These are phyloP conservation scores for Wickerhamomyces kurtzmanii DNA, from an alignment of 805 yeast species.

Conservation along the genomic window DNA sequence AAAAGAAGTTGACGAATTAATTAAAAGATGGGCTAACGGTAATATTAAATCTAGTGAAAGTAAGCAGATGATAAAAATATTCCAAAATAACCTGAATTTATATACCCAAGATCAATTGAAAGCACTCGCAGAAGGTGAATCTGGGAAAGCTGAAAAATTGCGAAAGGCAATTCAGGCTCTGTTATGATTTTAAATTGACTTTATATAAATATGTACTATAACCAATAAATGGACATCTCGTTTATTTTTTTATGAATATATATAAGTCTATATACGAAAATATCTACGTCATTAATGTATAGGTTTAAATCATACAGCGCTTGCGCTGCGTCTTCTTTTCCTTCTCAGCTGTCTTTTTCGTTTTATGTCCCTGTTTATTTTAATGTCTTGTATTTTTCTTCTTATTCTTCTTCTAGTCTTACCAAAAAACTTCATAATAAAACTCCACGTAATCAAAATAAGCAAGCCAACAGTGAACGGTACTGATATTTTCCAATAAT, in stretches of 20 bases:
- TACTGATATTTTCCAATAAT: slow-evolving; percentile 18
- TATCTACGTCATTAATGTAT: too few relatives aligned
- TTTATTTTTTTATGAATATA: too few relatives aligned
- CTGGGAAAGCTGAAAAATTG: slow-evolving; percentile 7
- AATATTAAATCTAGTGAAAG: slow-evolving; percentile 9
- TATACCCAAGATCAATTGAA: slow-evolving; percentile 5
- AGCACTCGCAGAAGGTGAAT: slow-evolving; percentile 2
- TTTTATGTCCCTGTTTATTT: slow-evolving; percentile 1
- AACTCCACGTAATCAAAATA: slow-evolving; percentile 23
- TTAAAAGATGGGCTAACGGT: slow-evolving; percentile 12
- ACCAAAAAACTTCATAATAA: slow-evolving; percentile 1
- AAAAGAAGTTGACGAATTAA: slow-evolving; percentile 12
- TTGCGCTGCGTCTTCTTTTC: too few relatives aligned
- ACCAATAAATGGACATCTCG: too few relatives aligned
- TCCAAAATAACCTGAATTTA: slow-evolving; percentile 10
- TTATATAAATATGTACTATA: too few relatives aligned
- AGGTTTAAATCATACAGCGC: too few relatives aligned
- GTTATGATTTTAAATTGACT: too few relatives aligned
- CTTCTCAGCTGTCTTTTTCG: not conserved
- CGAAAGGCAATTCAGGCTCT: slow-evolving; percentile 9
- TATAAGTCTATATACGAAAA: too few relatives aligned
- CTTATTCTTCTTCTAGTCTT: slow-evolving; percentile 1
- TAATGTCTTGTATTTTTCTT: slow-evolving; percentile 1
- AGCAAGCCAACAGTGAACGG: slow-evolving; percentile 28
- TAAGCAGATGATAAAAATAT: slow-evolving; percentile 5